Base-by-base conservation (phyloP, 2,329 filamentous ascomycete genomes). In the Aspergillus sp. region DNA sequence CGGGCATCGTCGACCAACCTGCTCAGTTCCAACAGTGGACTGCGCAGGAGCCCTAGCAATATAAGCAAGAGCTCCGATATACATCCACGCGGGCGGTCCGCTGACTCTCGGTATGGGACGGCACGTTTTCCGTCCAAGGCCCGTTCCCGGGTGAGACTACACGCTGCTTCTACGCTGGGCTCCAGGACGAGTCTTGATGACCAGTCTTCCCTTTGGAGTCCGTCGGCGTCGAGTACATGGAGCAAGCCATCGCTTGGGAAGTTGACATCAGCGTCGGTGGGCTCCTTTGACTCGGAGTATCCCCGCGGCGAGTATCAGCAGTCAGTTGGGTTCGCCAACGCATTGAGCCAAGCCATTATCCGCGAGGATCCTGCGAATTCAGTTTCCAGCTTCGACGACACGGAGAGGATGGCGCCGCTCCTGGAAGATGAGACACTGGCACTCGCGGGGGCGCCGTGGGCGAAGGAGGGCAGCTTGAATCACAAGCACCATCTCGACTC, bases 401-500 rank as follows among this genome's bases (percentile, higher is more conserved):
- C 76, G 27, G 61, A 76, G 20, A 69, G 69, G 29, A 66, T 66
- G 1, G 68, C 74, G 4, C 76, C 81, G 15, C 66, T 95, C 7
- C 74, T 96, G 0, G 89, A 95, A 49, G 91, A 96, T 50, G 91
- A 98, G 51, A 86, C 82, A 0, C 72, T 98, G 8, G 88, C 93
- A 52, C 76, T 98, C 24, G 78, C 82, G 8, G 91, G 91, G 15
- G 85, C 91, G n/a, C 91, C 91, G 0, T 98, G 91, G 91, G 81
- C 93, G 16, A 98, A 98, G 62, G 91, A 98, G 61, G 91, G 91
- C 41, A 85, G 93, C 47, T 69, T 96, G 13, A 89, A 89, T 46
- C 89, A 98, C 65, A 96, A 96, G 61, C 89, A 95, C 57, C 89
- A 96, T 52, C 72, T 96, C 3, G 89, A 96, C 55, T 78, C 84